Conservation (phyloP, 169 alveolate species). For the Plasmodium berghei region DNA sequence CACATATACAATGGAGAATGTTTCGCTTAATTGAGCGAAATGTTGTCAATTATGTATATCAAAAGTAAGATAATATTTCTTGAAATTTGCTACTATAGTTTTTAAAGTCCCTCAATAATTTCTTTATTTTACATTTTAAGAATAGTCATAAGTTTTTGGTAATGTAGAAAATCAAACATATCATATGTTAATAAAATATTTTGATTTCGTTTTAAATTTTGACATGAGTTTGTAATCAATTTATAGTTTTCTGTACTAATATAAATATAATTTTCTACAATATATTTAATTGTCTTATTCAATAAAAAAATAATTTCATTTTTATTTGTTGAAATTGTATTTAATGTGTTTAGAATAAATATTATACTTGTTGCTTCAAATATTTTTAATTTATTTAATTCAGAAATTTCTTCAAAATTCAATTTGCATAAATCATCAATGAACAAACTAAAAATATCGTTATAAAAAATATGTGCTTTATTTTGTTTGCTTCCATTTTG, state of each 20-base stretch:
- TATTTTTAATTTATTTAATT: background rate
- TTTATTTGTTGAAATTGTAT: background rate
- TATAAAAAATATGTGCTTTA: background rate
- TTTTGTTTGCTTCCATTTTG: background rate
- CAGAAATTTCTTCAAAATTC: background rate
- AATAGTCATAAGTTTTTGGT: background rate
- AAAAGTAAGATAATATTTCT: too few relatives aligned
- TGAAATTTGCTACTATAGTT: too few relatives aligned
- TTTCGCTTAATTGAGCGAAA: too few relatives aligned
- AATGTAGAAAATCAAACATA: background rate
- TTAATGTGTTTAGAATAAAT: conserved; percentile 5
- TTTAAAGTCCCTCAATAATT: too few relatives aligned
- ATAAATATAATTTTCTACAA: background rate
- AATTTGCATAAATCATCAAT: background rate
- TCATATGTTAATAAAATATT: background rate
- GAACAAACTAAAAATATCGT: background rate
- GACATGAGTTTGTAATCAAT: background rate
- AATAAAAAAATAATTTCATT: background rate
- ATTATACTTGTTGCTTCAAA: background rate
- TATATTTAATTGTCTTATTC: background rate
- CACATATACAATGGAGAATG: too few relatives aligned
- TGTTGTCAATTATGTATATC: too few relatives aligned
- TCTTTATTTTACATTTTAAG: too few relatives aligned
- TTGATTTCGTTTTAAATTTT: background rate
- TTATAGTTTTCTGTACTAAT: conserved; percentile 12